Base-by-base conservation (phyloP, 345 rosid species). In the Aegle marmelos region DNA sequence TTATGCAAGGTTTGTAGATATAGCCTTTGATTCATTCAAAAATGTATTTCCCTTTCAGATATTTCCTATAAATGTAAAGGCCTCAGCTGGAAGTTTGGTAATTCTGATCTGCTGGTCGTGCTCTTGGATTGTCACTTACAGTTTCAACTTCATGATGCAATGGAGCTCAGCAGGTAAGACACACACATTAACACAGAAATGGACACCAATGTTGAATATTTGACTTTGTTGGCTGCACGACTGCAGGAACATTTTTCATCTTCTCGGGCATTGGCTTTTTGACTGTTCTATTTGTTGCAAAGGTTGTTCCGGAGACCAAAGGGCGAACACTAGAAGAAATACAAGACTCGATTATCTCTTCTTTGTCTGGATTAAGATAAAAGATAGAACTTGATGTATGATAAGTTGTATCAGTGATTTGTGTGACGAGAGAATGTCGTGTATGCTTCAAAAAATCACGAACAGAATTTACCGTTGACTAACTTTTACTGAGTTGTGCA, bases 321-420 rank as follows among this genome's bases (percentile, higher is more conserved):
- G 93, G 92, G 37, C 72, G 86, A 82, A 83, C 96, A 13, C 76
- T 89, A 0, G 93, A 91, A 80, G 92, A 91, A 59, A 77, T 90
- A 66, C 91, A 89, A 78, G 81, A 64, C 45, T 64, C 41, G 1
- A 57, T 88, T 37, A 75, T 69, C 7, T 1, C 65, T 59, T 78
- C 72, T 30, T 70, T 78, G 76, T 0, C 58, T 79, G 4, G 76
- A 68, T 48, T 83, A 71, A 76, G n/a, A 74, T 73, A 17, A 31
- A n/a, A 33, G 36, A 36, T 30, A 50, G 17, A 28, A 8, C 4
- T 50, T 19, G 24, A 28, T 30, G 1, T 50, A 36, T 28, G 60
- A 17, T 45, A 70, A 48, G 19, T 14, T 59, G 27, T 73, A 27
- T 28, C 9, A 7, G 34, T 73, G 25, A 22, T 58, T 72, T 30